Evolutionary conservation across 2,329 filamentous ascomycete species (phyloP), one percentile per base, ranked within the genome.

Genomic region (Hypocrella siamensis): DNA sequence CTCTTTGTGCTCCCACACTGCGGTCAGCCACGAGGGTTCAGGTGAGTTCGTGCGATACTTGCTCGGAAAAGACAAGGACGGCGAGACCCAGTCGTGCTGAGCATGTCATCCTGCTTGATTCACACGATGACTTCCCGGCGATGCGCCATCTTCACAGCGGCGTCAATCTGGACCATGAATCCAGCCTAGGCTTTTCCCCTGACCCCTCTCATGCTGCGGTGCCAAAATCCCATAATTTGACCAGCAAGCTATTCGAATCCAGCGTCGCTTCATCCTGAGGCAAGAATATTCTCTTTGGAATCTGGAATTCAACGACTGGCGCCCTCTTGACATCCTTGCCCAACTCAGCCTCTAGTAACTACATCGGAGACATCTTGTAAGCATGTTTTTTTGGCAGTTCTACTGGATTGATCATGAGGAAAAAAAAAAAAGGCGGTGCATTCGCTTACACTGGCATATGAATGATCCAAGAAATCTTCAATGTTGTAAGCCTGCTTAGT

Each of bases 381-480:
- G 27, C 25, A 14, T 26, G n/a, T n/a, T n/a, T n/a, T n/a, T n/a
- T n/a, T n/a, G n/a, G n/a, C n/a, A n/a, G n/a, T n/a, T n/a, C n/a
- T n/a, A n/a, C n/a, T n/a, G n/a, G n/a, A n/a, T n/a, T n/a, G n/a
- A n/a, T n/a, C n/a, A n/a, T n/a, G n/a, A n/a, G n/a, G n/a, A n/a
- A n/a, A n/a, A n/a, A n/a, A n/a, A n/a, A n/a, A n/a, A n/a, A n/a
- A n/a, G n/a, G n/a, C n/a, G n/a, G n/a, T n/a, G n/a, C n/a, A n/a
- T n/a, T n/a, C n/a, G n/a, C 70, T 66, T 67, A 79, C 77, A 49
- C 74, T 82, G 45, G 65, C 71, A 55, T 96, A 98, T 0, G 83
- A 88, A 52, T 96, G 85, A 49, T 98, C 90, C 30, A 96, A 59
- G 55, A 98, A 98, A 49, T 98, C 90, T 49, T 98, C 90, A n/a